Conservation (phyloP, 345 rosid genomes). For the Salix brachista region DNA sequence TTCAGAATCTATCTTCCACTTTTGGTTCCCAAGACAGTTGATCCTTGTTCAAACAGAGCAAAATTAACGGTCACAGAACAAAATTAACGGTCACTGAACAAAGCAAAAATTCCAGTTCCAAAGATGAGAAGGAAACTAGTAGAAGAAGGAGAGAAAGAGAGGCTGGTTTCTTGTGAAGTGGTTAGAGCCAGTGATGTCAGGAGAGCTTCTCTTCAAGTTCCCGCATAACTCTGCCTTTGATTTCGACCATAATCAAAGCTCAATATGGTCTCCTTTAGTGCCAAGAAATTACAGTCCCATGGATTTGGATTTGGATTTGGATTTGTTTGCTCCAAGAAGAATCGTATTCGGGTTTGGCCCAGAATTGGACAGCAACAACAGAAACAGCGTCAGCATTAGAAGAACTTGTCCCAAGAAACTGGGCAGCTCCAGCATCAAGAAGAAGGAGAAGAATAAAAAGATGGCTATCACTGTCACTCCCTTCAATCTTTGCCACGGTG, state of each 20-base stretch:
- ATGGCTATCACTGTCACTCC: background rate
- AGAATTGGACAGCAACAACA: constrained; percentile 13
- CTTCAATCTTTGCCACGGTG: constrained; percentile 14
- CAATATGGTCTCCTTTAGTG: constrained; percentile 86
- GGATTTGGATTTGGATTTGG: constrained; percentile 26
- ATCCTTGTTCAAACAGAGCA: background rate
- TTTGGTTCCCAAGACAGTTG: background rate
- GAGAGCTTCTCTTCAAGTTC: constrained; percentile 75
- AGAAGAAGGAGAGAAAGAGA: constrained; percentile 29
- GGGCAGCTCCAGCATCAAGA: constrained; percentile 13
- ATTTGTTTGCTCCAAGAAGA: constrained; percentile 24
- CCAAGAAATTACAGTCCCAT: constrained; percentile 48
- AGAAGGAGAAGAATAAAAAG: constrained; percentile 2
- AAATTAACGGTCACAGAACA: constrained; percentile 7
- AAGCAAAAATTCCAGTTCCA: background rate
- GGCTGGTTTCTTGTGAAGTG: constrained; percentile 48
- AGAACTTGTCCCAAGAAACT: constrained; percentile 13
- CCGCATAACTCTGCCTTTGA: constrained; percentile 73
- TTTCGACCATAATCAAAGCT: constrained; percentile 75
- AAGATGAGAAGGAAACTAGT: constrained; percentile 9
- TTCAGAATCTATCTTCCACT: background rate
- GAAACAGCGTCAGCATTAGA: background rate
- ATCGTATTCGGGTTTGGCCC: constrained; percentile 33
- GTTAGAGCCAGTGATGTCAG: constrained; percentile 65
- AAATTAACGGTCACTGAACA: constrained; percentile 3